Evolutionary conservation across 768 basidiomycete species (phyloP).

Genomic region (Artomyces pyxidatus): DNA sequence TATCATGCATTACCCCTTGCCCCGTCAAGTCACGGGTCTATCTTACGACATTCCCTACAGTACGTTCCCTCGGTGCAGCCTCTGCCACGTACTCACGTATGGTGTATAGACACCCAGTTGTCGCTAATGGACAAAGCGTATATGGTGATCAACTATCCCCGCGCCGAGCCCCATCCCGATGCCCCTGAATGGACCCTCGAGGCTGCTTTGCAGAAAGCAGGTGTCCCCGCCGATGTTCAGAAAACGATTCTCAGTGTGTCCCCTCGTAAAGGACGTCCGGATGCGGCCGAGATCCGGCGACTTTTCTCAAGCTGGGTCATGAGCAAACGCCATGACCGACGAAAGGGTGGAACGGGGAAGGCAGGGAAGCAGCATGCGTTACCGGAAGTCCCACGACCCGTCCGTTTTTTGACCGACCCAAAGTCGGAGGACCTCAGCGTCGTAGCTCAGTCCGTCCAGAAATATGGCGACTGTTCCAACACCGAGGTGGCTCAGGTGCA

Average conservation of each 20-base stretch:
- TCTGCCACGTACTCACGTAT: background rate
- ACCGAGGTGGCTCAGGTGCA: background rate
- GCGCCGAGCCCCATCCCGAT: background rate
- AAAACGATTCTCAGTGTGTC: background rate
- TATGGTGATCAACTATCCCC: background rate
- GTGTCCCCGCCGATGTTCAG: background rate
- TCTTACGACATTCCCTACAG: background rate
- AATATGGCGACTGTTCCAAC: background rate
- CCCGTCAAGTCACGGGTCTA: background rate
- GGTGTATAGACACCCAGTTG: background rate
- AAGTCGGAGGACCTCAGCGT: background rate
- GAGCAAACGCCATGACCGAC: background rate
- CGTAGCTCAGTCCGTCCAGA: background rate
- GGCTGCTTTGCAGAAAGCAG: background rate
- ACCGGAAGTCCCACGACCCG: too few species aligned
- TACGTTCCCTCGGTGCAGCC: background rate
- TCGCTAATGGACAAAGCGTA: constrained; percentile 1
- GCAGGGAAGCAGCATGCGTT: background rate
- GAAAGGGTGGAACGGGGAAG: background rate
- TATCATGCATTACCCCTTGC: background rate
- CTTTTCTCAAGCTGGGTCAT: background rate
- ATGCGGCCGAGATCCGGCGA: background rate
- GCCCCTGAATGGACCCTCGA: constrained; percentile 1
- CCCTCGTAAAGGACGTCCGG: background rate
- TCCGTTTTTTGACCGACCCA: background rate